Evolutionary conservation across 1,284 basidiomycete species (phyloP).

Genomic region (Irpex sp.): DNA sequence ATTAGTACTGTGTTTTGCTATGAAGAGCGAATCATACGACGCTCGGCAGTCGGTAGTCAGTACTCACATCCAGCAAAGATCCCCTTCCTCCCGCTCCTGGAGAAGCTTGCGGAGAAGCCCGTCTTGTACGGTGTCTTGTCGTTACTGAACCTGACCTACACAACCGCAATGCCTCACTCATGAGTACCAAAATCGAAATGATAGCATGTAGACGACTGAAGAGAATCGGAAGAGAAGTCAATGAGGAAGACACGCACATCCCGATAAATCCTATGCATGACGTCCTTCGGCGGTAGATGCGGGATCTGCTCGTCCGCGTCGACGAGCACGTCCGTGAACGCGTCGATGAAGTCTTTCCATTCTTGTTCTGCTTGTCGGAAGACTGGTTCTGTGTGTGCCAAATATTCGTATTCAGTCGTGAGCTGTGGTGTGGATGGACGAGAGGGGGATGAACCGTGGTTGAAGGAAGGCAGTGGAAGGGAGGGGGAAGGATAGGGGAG

Average conservation of each 20-base stretch:
- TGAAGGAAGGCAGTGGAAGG: too few species aligned
- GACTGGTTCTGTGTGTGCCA: slow-evolving; percentile 59
- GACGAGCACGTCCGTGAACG: slow-evolving; percentile 60
- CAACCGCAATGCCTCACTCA: too few species aligned
- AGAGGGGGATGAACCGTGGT: too few species aligned
- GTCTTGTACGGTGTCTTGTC: slow-evolving; percentile 93
- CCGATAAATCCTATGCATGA: slow-evolving; percentile 82
- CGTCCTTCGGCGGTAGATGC: slow-evolving; percentile 80
- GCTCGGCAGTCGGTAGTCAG: too few species aligned
- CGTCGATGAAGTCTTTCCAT: slow-evolving; percentile 81
- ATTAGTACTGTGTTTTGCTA: background rate
- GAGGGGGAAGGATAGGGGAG: too few species aligned
- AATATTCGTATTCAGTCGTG: too few species aligned
- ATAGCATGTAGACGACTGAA: background rate
- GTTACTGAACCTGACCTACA: slow-evolving; percentile 93
- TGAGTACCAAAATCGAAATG: too few species aligned
- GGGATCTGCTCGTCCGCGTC: slow-evolving; percentile 81
- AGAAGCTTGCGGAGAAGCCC: slow-evolving; percentile 74
- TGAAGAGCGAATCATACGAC: background rate
- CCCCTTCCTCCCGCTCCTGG: slow-evolving; percentile 77
- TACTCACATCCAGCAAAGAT: slow-evolving; percentile 74
- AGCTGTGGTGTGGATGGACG: too few species aligned
- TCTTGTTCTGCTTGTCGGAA: slow-evolving; percentile 83
- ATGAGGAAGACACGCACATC: slow-evolving; percentile 56
- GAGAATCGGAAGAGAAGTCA: too few species aligned